These are phyloP conservation scores for Apiospora phragmitis DNA, from an alignment of 2,329 filamentous ascomycete genomes.

Conservation along the genomic window DNA sequence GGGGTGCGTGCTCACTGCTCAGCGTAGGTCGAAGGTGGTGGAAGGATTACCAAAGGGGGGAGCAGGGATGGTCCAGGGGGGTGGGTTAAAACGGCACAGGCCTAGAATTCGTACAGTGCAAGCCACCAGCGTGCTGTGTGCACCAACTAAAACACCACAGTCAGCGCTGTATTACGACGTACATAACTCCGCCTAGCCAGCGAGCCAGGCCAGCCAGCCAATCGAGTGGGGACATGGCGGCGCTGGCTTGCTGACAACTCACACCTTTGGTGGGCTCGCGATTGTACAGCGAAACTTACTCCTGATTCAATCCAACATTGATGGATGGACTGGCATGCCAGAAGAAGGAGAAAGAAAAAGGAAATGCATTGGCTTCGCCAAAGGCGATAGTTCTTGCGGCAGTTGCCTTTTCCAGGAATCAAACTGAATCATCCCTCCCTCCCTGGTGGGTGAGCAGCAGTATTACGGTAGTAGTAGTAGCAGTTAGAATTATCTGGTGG, in stretches of 20 bases:
- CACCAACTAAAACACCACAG: background rate
- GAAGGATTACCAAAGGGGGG: background rate
- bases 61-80: background rate
- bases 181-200: background rate
- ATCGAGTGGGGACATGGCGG: background rate
- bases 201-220: background rate
- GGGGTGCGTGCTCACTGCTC: background rate
- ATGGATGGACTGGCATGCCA: background rate
- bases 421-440: background rate
- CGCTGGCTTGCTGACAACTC: slow-evolving; percentile 3
- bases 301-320: background rate
- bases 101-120: background rate
- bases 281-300: background rate
- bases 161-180: background rate
- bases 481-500: background rate
- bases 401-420: background rate
- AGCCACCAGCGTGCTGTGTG: background rate
- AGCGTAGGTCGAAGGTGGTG: slow-evolving; percentile 2
- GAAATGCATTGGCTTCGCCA: background rate
- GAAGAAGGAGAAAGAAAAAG: background rate
- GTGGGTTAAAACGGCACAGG: background rate
- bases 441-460: background rate
- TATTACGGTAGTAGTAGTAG: background rate
- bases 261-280: background rate
- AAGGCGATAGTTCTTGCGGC: background rate